A percentile compares a stretch with the other conserved stretches of the same genome.
Evolutionary conservation across 2,329 filamentous ascomycete genomes (phyloP).

Genomic region (Botryotinia calthae): DNA sequence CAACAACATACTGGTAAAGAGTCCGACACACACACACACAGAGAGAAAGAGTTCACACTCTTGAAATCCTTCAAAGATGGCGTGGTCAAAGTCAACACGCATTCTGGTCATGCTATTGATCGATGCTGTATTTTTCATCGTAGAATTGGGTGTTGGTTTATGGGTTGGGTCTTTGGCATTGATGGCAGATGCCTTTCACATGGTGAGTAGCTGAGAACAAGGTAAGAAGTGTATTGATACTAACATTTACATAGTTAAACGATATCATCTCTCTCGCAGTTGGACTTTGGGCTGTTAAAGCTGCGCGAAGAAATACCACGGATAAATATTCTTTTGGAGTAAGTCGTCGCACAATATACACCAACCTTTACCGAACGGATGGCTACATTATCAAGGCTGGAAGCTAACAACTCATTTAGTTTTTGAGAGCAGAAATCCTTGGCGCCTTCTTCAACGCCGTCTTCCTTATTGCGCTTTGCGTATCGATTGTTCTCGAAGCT

Average conservation of each 20-base stretch:
- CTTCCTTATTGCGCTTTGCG: slow-evolving; percentile 91
- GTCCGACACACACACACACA: not conserved
- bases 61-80: slow-evolving; percentile 54
- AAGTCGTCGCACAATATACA: slow-evolving; percentile 41
- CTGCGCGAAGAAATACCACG: slow-evolving; percentile 78
- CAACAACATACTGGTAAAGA: not conserved
- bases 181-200: slow-evolving; percentile 96
- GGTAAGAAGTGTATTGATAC: slow-evolving; percentile 6
- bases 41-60: slow-evolving; percentile 1
- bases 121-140: slow-evolving; percentile 82
- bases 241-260: slow-evolving; percentile 65
- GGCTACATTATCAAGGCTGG: slow-evolving; percentile 30
- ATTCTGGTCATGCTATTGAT: slow-evolving; percentile 92
- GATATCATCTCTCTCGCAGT: slow-evolving; percentile 94
- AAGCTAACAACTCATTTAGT: slow-evolving; percentile 49
- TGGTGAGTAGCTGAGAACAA: slow-evolving; percentile 56
- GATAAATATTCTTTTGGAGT: slow-evolving; percentile 95
- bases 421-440: slow-evolving; percentile 94
- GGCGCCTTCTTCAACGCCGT: slow-evolving; percentile 97
- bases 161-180: slow-evolving; percentile 86
- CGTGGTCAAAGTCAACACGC: slow-evolving; percentile 85
- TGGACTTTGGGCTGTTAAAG: slow-evolving; percentile 91
- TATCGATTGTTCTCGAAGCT: slow-evolving; percentile 95
- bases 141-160: slow-evolving; percentile 85
- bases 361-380: not conserved